Conservation (phyloP, 306 rosid genomes). For the Cicer judaicum region DNA sequence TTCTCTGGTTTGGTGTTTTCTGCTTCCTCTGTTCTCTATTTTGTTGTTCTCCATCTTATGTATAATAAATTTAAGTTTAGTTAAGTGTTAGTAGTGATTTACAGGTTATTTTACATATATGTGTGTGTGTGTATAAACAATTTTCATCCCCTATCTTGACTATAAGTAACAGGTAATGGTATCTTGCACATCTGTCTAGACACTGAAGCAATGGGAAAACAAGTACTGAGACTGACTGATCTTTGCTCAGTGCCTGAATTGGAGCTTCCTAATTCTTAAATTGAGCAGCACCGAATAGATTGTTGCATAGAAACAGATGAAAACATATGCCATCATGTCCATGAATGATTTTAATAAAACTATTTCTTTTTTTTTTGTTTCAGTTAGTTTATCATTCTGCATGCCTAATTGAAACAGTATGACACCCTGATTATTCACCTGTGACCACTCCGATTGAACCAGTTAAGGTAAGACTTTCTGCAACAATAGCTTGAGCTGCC, state of each 20-base stretch:
- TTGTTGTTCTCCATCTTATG: neutral
- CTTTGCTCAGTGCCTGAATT: neutral
- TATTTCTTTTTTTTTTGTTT: neutral
- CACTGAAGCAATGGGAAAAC: conserved; percentile 22
- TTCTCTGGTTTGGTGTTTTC: too few species aligned
- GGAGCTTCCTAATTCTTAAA: conserved; percentile 11
- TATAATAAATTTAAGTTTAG: neutral
- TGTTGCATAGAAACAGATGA: conserved; percentile 24
- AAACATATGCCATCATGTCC: conserved; percentile 2
- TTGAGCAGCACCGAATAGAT: conserved; percentile 22
- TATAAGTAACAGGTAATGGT: neutral
- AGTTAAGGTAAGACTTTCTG: conserved; percentile 89
- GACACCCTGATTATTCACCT: conserved; percentile 57
- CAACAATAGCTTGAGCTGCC: conserved; percentile 90
- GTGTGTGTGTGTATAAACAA: neutral
- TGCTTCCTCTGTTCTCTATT: neutral
- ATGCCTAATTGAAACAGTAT: conserved; percentile 13
- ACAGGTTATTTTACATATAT: neutral
- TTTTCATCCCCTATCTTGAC: neutral
- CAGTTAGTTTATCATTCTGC: conserved; percentile 2
- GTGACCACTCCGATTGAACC: conserved; percentile 99
- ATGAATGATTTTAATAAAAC: conserved; percentile 5
- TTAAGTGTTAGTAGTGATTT: neutral
- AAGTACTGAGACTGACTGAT: neutral
- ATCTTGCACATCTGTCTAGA: neutral